phyloP scores from a whole-genome alignment of 768 basidiomycete species.

The Rhodosporidiobolus sp. region DNA sequence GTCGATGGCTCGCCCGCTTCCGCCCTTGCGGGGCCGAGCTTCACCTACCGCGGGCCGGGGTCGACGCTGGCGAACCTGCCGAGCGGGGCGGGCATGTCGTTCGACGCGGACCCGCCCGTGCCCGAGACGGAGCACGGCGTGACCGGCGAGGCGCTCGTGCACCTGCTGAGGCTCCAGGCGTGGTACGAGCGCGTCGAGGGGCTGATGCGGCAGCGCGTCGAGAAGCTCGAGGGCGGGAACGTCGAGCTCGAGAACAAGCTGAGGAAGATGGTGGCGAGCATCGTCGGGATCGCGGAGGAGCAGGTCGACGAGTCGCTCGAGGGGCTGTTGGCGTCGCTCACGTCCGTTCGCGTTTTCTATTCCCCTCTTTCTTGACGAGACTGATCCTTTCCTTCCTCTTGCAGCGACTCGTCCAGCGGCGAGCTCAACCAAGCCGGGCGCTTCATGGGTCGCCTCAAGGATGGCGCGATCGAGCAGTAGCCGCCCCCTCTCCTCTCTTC shows the following conservation, averaged over 20 bases:
- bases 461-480: constrained; percentile 15
- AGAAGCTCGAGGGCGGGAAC: constrained; percentile 72
- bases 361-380: background rate
- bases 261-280: constrained; percentile 83
- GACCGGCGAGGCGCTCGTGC: constrained; percentile 56
- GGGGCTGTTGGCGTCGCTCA: constrained; percentile 76
- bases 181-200: constrained; percentile 81
- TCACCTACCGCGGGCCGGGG: constrained; percentile 65
- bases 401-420: constrained; percentile 71
- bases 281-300: constrained; percentile 79
- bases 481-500: background rate
- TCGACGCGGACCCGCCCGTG: constrained; percentile 69
- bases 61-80: constrained; percentile 67
- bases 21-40: constrained; percentile 52
- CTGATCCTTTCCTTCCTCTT: background rate
- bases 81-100: constrained; percentile 62
- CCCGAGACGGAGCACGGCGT: constrained; percentile 54
- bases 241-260: constrained; percentile 74
- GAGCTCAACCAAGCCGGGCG: constrained; percentile 82
- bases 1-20: constrained; percentile 50
- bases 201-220: constrained; percentile 67
- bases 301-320: constrained; percentile 90
- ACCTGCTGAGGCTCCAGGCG: constrained; percentile 68
- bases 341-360: background rate
- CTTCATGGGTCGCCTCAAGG: constrained; percentile 78